phyloP scores from a whole-genome alignment of 2,329 filamentous ascomycete genomes.

The Microdochium bolleyi region DNA sequence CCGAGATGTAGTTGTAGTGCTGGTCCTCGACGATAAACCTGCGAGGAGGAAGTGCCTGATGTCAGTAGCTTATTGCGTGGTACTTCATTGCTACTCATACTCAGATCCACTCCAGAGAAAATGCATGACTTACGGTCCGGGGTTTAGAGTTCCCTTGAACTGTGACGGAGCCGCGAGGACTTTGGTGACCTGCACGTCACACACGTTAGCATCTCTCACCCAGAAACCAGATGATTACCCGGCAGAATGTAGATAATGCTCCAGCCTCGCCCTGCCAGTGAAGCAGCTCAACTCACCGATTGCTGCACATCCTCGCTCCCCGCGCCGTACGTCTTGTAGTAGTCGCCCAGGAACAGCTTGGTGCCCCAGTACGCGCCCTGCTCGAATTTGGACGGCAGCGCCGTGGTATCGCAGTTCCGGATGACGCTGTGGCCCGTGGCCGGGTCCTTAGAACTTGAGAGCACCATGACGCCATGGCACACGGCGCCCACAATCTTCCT shows the following conservation, averaged over 20 bases:
- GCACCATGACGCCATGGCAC: conserved; percentile 44
- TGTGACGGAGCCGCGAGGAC: conserved; percentile 31
- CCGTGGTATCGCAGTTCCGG: conserved; percentile 37
- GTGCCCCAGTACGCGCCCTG: conserved; percentile 40
- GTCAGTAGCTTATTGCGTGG: no score
- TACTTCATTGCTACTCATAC: no score
- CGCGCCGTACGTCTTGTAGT: conserved; percentile 48
- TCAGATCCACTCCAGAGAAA: no score
- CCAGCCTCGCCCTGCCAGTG: no score
- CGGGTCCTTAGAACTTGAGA: conserved; percentile 30
- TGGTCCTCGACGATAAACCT: conserved; percentile 41
- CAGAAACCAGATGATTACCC: neutral
- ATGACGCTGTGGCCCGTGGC: conserved; percentile 35
- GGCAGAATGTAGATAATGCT: no score
- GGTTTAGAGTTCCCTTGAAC: conserved; percentile 33
- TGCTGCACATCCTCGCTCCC: conserved; percentile 39
- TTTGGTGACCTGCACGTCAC: conserved; percentile 28
- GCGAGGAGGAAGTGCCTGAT: neutral
- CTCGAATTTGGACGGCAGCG: conserved; percentile 40
- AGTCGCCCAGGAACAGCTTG: conserved; percentile 39
- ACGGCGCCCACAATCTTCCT: conserved; percentile 37
- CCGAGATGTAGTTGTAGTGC: conserved; percentile 40
- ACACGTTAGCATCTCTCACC: neutral
- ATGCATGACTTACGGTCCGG: conserved; percentile 28
- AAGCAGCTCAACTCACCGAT: no score